Evolutionary conservation across 2,329 filamentous ascomycete species (phyloP).

Genomic region (Diaporthe sp.): DNA sequence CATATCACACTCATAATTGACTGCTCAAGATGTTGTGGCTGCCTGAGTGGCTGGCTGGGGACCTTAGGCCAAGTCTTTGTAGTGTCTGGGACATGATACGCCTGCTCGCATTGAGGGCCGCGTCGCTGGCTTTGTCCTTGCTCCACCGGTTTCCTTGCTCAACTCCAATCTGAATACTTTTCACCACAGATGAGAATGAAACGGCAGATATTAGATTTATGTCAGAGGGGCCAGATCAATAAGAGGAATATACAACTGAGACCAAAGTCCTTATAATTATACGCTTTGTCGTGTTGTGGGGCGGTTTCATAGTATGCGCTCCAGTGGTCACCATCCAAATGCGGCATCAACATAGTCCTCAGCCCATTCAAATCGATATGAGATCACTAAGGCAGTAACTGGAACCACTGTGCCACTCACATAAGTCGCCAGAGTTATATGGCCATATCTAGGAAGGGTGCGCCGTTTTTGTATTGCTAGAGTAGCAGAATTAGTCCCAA

Average conservation of each 20-base stretch:
- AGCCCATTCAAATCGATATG: neutral
- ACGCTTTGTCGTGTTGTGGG: neutral
- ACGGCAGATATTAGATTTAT: neutral
- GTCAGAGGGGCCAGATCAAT: neutral
- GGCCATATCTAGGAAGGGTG: neutral
- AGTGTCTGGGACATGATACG: too few relatives aligned
- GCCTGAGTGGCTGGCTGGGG: too few relatives aligned
- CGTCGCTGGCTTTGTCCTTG: neutral
- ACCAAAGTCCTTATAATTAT: neutral
- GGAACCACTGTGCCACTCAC: neutral
- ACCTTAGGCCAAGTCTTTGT: too few relatives aligned
- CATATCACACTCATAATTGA: too few relatives aligned
- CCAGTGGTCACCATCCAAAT: neutral
- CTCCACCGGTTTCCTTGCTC: neutral
- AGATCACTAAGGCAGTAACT: neutral
- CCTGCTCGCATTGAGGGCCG: too few relatives aligned
- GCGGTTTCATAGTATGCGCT: neutral
- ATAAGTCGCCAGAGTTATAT: neutral
- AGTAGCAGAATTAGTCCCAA: neutral
- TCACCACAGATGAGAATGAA: neutral
- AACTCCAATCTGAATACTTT: neutral
- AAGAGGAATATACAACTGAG: neutral
- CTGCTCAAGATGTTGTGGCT: too few relatives aligned
- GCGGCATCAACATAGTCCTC: neutral
- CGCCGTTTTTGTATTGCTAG: neutral